phyloP scores from a whole-genome alignment of 2,329 filamentous ascomycete genomes.

The Penicillium palitans region DNA sequence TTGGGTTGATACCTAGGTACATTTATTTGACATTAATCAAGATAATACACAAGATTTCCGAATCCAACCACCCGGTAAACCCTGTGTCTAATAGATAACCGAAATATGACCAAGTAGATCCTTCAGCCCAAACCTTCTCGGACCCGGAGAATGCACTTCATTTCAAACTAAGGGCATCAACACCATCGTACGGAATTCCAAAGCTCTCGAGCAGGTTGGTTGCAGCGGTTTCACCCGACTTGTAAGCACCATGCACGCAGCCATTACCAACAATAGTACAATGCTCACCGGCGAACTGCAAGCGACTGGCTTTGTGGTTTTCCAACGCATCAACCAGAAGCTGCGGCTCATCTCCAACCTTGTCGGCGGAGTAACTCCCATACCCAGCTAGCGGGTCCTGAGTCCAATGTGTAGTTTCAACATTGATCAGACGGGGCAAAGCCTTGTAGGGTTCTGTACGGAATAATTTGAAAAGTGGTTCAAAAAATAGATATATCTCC shows the following conservation, averaged over 20 bases:
- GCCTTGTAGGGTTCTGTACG: constrained; percentile 48
- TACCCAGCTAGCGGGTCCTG: constrained; percentile 47
- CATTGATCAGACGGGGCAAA: constrained; percentile 40
- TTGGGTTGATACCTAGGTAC: neutral
- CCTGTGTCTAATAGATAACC: neutral
- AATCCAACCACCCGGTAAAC: neutral
- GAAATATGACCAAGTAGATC: constrained; percentile 9
- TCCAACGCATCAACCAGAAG: constrained; percentile 40
- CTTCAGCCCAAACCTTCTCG: constrained; percentile 24
- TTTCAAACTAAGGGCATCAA: neutral
- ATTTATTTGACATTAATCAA: neutral
- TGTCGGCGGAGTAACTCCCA: constrained; percentile 47
- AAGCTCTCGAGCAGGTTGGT: constrained; percentile 42
- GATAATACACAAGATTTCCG: neutral
- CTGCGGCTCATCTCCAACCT: constrained; percentile 46
- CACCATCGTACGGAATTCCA: constrained; percentile 26
- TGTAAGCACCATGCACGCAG: constrained; percentile 49
- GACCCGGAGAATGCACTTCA: neutral
- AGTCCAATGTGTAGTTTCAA: constrained; percentile 49
- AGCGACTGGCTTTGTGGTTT: constrained; percentile 36
- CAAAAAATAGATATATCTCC: constrained; percentile 45
- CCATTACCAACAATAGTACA: constrained; percentile 45
- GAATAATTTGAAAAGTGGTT: constrained; percentile 47
- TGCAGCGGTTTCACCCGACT: constrained; percentile 45
- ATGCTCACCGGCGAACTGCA: constrained; percentile 48